phyloP scores from a whole-genome alignment of 73 alveolate genomes.

The Symbiodinium natans region DNA sequence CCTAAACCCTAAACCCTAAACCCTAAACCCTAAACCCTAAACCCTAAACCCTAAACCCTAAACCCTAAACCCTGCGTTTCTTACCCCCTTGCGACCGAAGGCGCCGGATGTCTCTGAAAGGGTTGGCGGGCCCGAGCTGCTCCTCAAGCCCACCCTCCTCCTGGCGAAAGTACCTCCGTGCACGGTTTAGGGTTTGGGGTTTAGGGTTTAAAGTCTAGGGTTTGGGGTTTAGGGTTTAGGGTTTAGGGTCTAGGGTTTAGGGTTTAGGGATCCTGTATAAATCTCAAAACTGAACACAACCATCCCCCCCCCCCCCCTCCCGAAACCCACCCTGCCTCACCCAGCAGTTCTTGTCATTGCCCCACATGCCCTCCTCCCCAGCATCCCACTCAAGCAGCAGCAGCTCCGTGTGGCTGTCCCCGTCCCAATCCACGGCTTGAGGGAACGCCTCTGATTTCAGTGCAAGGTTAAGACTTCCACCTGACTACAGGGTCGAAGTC shows the following conservation, averaged over 20 bases:
- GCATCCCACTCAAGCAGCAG: neutral
- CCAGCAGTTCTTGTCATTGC: too few relatives aligned
- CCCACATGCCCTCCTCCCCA: too few relatives aligned
- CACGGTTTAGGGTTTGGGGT: neutral
- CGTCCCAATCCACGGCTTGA: slow-evolving; percentile 24
- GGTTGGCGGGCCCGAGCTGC: neutral
- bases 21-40: neutral
- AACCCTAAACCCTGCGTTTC: neutral
- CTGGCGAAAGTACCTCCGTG: neutral
- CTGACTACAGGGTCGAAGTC: too few relatives aligned
- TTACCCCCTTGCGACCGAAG: neutral
- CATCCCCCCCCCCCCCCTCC: too few relatives aligned
- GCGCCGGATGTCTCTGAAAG: neutral
- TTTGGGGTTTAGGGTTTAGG: neutral
- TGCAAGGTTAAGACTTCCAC: too few relatives aligned
- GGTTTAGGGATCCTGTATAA: neutral
- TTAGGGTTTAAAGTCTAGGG: neutral
- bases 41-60: neutral
- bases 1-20: neutral
- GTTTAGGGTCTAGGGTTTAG: neutral
- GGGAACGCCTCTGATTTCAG: too few relatives aligned
- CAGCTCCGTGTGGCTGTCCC: slow-evolving; percentile 1
- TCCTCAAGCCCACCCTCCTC: neutral
- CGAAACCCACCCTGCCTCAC: too few relatives aligned
- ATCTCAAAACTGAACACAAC: too few relatives aligned